Base-by-base conservation (phyloP, 2,329 filamentous ascomycete species). In the Alternaria triticina region DNA sequence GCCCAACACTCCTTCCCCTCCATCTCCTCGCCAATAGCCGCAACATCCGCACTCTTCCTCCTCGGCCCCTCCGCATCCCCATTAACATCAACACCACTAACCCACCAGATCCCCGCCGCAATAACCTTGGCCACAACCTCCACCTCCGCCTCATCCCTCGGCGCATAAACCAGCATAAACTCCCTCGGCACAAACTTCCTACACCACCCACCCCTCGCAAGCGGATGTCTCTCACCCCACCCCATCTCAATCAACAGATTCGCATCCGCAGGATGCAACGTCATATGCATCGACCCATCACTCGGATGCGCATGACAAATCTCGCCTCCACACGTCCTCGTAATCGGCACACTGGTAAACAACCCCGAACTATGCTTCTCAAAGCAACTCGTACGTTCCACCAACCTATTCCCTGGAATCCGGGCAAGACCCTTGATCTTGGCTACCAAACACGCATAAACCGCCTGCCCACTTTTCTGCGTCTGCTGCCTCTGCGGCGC, bases 101-200 rank as follows among this genome's bases (percentile, higher is more conserved):
- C 85, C 84, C 86, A 94, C 88, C 90, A 95, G 22, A 90, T 87
- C 5, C 90, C 91, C 4, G 92, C 92, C 69, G 89, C 87, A 59
- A 96, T 88, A 68, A 96, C 91, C 68, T 84, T 82, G 76, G 88
- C 86, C 5, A 94, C 86, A 54, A 88, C 84, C 56, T 87, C 84
- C 25, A 96, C 79, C 76, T 97, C 92, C 25, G 86, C 84, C 61
- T 88, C 85, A 66, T 89, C 85, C 72, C 91, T 83, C 3, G 93
- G 93, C 17, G 93, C 91, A 80, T 97, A 97, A 5, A 96, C 84
- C 88, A 96, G 89, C 61, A 93, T 83, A 78, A 96, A 96, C 45
- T 91, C 90, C 4, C 85, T 82, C 0, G 92, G 91, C 59, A 96
- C 89, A 54, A 91, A 91, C 74, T 88, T 86, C 65, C 84, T 83